Conservation (phyloP, 2,329 filamentous ascomycete genomes). For the Aureobasidium zeae region DNA sequence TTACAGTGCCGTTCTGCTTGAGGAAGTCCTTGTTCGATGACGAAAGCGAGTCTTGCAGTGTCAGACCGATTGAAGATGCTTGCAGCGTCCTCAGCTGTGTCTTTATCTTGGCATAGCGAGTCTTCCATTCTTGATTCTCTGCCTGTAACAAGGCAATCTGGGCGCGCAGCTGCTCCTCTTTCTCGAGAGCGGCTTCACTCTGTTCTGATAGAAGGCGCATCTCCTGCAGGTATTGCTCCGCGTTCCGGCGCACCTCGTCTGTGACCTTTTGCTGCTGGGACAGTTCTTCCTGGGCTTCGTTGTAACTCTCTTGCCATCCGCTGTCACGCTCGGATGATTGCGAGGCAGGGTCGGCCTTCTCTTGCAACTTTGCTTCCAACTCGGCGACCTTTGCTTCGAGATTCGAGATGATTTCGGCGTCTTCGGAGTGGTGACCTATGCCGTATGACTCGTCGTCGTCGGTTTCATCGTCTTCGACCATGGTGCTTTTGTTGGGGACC, state of each 20-base stretch:
- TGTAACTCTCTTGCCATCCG: slow-evolving; percentile 31
- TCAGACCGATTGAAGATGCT: slow-evolving; percentile 68
- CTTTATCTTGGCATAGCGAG: slow-evolving; percentile 78
- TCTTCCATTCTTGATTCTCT: slow-evolving; percentile 83
- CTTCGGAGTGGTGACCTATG: slow-evolving; percentile 41
- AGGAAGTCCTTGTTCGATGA: slow-evolving; percentile 42
- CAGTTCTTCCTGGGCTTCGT: slow-evolving; percentile 45
- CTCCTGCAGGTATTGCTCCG: slow-evolving; percentile 72
- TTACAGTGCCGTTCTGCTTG: slow-evolving; percentile 55
- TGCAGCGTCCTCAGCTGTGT: slow-evolving; percentile 76
- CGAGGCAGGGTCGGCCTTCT: slow-evolving; percentile 48
- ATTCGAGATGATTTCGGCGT: slow-evolving; percentile 56
- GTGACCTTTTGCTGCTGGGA: slow-evolving; percentile 74
- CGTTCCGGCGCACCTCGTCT: slow-evolving; percentile 77
- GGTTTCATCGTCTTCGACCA: slow-evolving; percentile 92
- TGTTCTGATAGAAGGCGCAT: slow-evolving; percentile 81
- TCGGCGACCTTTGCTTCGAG: slow-evolving; percentile 63
- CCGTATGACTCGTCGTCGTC: slow-evolving; percentile 52
- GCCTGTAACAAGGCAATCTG: slow-evolving; percentile 68
- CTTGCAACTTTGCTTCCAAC: slow-evolving; percentile 59
- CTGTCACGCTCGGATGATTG: slow-evolving; percentile 20
- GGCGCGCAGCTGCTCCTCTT: slow-evolving; percentile 67
- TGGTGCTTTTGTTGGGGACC: slow-evolving; percentile 93
- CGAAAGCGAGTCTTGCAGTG: slow-evolving; percentile 36
- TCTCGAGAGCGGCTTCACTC: slow-evolving; percentile 68